Percentiles rank a stretch among this genome's conserved stretches.
Conservation (phyloP, 768 basidiomycete species). For the Agrocybe pediades region DNA sequence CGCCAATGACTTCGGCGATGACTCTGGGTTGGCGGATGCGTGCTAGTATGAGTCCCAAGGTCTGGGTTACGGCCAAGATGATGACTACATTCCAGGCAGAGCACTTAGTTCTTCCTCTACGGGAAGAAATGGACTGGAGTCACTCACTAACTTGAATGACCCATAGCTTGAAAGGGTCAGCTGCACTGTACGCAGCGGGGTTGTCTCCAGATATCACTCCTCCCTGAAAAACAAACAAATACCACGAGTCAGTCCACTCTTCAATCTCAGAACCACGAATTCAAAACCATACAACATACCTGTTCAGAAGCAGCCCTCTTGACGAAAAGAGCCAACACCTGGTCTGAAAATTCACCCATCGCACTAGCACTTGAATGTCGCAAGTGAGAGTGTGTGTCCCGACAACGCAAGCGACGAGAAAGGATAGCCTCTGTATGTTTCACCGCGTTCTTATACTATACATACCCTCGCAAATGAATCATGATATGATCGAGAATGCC, state of each 20-base stretch:
- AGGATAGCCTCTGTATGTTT: neutral
- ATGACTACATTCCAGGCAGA: conserved; percentile 48
- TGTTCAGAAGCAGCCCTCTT: neutral
- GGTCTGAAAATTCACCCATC: neutral
- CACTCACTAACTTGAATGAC: conserved; percentile 70
- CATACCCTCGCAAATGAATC: no score
- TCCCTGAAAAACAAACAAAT: conserved; percentile 36
- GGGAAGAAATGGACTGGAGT: neutral
- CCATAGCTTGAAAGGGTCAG: conserved; percentile 78
- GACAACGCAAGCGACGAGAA: no score
- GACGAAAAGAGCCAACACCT: neutral
- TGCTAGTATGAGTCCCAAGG: conserved; percentile 63
- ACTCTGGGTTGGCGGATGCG: conserved; percentile 87
- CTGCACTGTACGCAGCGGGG: conserved; percentile 58
- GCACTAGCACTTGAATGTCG: neutral
- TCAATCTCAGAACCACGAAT: no score
- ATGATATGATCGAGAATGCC: neutral
- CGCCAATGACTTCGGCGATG: conserved; percentile 90
- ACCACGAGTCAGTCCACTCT: neutral
- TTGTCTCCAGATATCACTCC: conserved; percentile 78
- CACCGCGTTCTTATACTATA: neutral
- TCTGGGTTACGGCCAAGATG: conserved; percentile 78
- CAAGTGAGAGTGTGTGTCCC: neutral
- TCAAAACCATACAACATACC: neutral
- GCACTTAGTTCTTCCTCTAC: neutral